phyloP scores from a whole-genome alignment of 2,329 filamentous ascomycete species.

The Gaeumannomyces sp. region DNA sequence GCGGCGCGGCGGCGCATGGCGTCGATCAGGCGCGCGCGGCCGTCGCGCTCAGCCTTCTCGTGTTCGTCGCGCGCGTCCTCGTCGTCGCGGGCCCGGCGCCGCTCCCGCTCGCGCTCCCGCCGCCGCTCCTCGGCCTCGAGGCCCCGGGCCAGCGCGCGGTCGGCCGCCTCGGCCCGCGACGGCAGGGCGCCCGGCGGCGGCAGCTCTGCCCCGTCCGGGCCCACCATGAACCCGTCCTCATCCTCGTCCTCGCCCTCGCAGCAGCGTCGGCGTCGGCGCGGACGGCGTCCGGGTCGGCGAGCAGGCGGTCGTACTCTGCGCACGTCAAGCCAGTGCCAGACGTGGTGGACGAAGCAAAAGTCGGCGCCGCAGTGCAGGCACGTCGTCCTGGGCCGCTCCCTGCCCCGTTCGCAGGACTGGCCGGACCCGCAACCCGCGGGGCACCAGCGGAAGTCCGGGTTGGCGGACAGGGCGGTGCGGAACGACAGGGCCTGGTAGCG shows the following conservation, averaged over 20 bases:
- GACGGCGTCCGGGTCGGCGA: constrained; percentile 32
- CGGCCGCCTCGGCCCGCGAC: constrained; percentile 36
- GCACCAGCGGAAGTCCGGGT: constrained; percentile 47
- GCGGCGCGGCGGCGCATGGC: constrained; percentile 15
- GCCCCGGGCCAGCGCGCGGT: constrained; percentile 28
- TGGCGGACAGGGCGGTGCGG: constrained; percentile 34
- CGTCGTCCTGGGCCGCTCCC: constrained; percentile 32
- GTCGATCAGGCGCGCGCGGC: constrained; percentile 10
- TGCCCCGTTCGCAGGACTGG: constrained; percentile 41
- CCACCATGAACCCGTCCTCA: not conserved
- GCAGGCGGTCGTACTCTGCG: constrained; percentile 34
- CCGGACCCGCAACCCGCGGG: constrained; percentile 44
- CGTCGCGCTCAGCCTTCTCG: constrained; percentile 16
- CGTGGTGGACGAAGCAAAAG: constrained; percentile 36
- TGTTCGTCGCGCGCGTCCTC: not conserved
- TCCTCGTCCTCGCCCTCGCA: not conserved
- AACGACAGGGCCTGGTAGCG: constrained; percentile 39
- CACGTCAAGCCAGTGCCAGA: constrained; percentile 38
- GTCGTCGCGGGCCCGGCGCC: constrained; percentile 18
- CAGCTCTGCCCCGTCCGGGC: constrained; percentile 20
- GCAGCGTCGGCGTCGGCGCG: constrained; percentile 27
- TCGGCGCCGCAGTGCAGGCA: constrained; percentile 33
- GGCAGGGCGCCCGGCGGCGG: constrained; percentile 24
- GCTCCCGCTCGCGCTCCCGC: constrained; percentile 18
- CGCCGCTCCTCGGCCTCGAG: constrained; percentile 25